Evolutionary conservation across 441 rosid species (phyloP).

Genomic region (Gossypium schwendimanii): DNA sequence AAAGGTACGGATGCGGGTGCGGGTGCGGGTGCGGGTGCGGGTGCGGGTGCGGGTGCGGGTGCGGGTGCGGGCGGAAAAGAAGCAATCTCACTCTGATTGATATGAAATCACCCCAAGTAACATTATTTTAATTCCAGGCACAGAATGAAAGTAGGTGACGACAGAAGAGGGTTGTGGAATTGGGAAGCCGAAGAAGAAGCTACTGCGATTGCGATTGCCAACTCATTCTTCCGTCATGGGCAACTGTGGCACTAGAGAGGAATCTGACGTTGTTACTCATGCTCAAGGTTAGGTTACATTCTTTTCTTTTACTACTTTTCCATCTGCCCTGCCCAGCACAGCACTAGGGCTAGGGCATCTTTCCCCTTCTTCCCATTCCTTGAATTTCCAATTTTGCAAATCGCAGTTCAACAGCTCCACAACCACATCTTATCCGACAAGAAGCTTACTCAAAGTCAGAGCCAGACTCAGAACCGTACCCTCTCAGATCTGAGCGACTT

Average conservation of each 20-base stretch:
- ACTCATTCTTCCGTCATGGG: slow-evolving; percentile 44
- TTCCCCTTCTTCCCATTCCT: background rate
- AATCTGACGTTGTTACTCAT: slow-evolving; percentile 67
- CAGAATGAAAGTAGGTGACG: background rate
- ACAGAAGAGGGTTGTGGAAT: background rate
- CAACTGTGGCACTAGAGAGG: slow-evolving; percentile 94
- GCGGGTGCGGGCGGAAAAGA: background rate
- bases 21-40: too few relatives aligned
- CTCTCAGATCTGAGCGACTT: slow-evolving; percentile 88
- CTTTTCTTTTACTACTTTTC: background rate
- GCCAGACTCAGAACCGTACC: slow-evolving; percentile 38
- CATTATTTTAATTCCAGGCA: background rate
- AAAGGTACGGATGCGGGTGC: too few relatives aligned
- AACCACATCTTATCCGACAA: slow-evolving; percentile 33
- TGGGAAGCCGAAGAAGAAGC: background rate
- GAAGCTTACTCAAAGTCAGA: slow-evolving; percentile 35
- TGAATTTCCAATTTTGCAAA: background rate
- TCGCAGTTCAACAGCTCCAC: slow-evolving; percentile 75
- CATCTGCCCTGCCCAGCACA: background rate
- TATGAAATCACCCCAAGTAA: background rate
- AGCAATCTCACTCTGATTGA: background rate
- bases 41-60: background rate
- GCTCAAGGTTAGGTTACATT: slow-evolving; percentile 57
- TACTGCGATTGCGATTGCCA: background rate
- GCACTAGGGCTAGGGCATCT: background rate